Percentiles rank a stretch among this genome's conserved stretches.
These are phyloP conservation scores for Grammothele lineata DNA, from an alignment of 768 basidiomycete species.

Conservation along the genomic window DNA sequence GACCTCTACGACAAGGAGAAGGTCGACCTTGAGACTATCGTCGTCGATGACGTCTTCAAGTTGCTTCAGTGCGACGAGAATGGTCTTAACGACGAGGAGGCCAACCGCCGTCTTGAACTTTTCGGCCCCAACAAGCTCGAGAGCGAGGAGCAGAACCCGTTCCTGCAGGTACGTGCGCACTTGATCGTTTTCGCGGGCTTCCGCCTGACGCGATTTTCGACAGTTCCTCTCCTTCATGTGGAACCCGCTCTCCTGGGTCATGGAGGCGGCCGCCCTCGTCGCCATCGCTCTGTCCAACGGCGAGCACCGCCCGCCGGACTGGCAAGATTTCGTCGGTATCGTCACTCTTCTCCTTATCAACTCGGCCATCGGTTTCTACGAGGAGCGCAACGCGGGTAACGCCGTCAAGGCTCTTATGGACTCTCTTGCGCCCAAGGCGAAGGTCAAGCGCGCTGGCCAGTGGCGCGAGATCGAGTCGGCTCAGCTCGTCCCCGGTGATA, in stretches of 20 bases:
- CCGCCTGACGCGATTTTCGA: neutral
- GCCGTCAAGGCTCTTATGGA: slow-evolving; percentile 99
- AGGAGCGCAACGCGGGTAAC: slow-evolving; percentile 95
- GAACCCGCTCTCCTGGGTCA: slow-evolving; percentile 99
- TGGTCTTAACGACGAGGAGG: slow-evolving; percentile 76
- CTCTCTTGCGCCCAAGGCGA: slow-evolving; percentile 96
- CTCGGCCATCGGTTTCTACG: slow-evolving; percentile 97
- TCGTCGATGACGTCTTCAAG: slow-evolving; percentile 95
- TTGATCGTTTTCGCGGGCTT: neutral
- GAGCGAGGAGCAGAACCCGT: slow-evolving; percentile 82
- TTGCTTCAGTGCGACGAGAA: slow-evolving; percentile 86
- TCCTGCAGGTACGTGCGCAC: slow-evolving; percentile 63
- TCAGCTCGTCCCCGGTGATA: slow-evolving; percentile 89
- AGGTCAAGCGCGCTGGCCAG: slow-evolving; percentile 77
- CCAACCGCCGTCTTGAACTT: slow-evolving; percentile 77
- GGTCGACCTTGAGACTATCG: slow-evolving; percentile 96
- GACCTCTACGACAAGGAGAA: slow-evolving; percentile 98
- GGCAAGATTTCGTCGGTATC: slow-evolving; percentile 98
- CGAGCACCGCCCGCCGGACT: slow-evolving; percentile 80
- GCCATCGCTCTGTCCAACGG: slow-evolving; percentile 97
- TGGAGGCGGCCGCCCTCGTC: slow-evolving; percentile 94
- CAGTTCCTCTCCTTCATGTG: slow-evolving; percentile 98
- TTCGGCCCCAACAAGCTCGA: slow-evolving; percentile 97
- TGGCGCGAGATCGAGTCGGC: slow-evolving; percentile 93
- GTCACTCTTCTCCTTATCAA: slow-evolving; percentile 88